Conservation (phyloP, 2,329 filamentous ascomycete genomes). For the Nemania sp. region DNA sequence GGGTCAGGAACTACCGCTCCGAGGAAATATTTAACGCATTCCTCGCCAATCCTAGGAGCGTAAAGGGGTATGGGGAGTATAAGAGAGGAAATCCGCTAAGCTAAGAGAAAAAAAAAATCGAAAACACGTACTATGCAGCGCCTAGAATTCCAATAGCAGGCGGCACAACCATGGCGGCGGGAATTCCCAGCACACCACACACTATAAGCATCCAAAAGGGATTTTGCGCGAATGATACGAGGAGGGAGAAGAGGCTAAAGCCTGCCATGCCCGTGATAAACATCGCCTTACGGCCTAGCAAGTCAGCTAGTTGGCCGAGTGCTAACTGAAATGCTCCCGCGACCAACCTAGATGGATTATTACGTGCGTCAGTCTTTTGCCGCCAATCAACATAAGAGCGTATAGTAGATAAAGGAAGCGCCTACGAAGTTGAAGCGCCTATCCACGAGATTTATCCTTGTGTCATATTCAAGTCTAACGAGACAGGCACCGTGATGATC, state of each 20-base stretch:
- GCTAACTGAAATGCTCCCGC: slow-evolving; percentile 74
- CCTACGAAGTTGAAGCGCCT: slow-evolving; percentile 68
- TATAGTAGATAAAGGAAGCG: slow-evolving; percentile 27
- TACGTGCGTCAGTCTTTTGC: slow-evolving; percentile 4
- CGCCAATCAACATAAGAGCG: not conserved
- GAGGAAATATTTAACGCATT: not conserved
- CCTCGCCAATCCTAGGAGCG: not conserved
- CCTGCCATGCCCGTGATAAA: slow-evolving; percentile 70
- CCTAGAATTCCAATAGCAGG: slow-evolving; percentile 74
- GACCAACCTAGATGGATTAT: slow-evolving; percentile 59
- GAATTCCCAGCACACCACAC: slow-evolving; percentile 73
- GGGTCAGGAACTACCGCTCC: not conserved
- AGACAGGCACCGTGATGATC: slow-evolving; percentile 73
- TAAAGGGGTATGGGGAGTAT: not conserved
- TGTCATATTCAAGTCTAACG: slow-evolving; percentile 69
- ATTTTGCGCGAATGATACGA: slow-evolving; percentile 69
- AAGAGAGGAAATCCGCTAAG: not conserved
- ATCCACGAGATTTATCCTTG: slow-evolving; percentile 77
- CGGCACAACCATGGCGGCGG: slow-evolving; percentile 71
- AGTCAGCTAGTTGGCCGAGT: slow-evolving; percentile 73
- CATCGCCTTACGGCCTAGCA: slow-evolving; percentile 72
- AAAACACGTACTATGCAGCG: slow-evolving; percentile 61
- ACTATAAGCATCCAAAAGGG: slow-evolving; percentile 72
- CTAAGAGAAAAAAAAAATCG: not conserved
- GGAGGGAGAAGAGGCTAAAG: slow-evolving; percentile 68